These are phyloP conservation scores for Globisporangium mamillatum DNA, from an alignment of 352 stramenopile species.

Conservation along the genomic window DNA sequence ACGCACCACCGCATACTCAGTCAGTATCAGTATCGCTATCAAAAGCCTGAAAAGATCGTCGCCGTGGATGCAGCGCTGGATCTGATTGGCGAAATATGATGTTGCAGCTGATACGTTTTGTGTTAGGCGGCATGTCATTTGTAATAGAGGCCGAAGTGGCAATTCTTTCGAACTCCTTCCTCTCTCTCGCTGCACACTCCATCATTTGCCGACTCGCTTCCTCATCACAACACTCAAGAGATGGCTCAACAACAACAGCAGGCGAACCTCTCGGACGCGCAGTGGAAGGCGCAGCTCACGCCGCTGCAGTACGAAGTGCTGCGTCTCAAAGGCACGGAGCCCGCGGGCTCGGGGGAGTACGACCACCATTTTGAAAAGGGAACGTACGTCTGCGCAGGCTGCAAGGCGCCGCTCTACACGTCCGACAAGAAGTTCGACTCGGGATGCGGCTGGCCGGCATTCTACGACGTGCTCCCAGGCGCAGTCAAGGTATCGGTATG, in stretches of 20 bases:
- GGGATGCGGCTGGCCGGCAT: slow-evolving; percentile 87
- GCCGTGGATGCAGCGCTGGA: not conserved
- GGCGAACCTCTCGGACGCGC: slow-evolving; percentile 35
- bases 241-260: slow-evolving; percentile 22
- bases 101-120: not conserved
- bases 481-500: slow-evolving; percentile 60
- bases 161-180: no score
- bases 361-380: slow-evolving; percentile 83
- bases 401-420: slow-evolving; percentile 84
- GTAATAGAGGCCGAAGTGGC: not conserved
- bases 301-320: slow-evolving; percentile 83
- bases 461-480: slow-evolving; percentile 87
- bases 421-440: slow-evolving; percentile 89
- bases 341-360: slow-evolving; percentile 83
- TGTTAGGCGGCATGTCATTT: not conserved
- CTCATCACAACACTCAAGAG: not conserved
- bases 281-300: slow-evolving; percentile 81
- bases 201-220: not conserved
- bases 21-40: not conserved
- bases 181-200: not conserved
- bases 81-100: slow-evolving; percentile 10
- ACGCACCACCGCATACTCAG: not conserved
- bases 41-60: not conserved
- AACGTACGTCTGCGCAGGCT: slow-evolving; percentile 86
- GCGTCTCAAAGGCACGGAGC: slow-evolving; percentile 89